Conservation (phyloP, 805 yeast species). For the Candida boleticola region DNA sequence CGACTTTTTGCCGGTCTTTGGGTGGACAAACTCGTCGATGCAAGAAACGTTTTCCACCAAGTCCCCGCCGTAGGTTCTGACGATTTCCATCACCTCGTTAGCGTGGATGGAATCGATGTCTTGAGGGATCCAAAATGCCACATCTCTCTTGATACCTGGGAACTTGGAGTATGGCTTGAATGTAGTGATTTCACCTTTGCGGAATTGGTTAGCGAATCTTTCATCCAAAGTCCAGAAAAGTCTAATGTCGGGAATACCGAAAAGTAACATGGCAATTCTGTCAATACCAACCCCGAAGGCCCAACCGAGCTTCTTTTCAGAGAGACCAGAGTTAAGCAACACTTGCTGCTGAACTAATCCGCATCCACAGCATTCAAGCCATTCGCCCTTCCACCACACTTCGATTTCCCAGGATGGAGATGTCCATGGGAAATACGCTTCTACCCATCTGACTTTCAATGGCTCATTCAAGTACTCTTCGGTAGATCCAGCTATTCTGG, state of each 20-base stretch:
- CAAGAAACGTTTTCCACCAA: conserved; percentile 81
- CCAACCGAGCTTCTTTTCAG: conserved; percentile 76
- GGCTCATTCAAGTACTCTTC: conserved; percentile 67
- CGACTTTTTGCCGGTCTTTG: conserved; percentile 72
- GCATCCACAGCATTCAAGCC: conserved; percentile 97
- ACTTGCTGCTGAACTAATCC: conserved; percentile 86
- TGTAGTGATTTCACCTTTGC: conserved; percentile 58
- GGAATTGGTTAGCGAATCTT: conserved; percentile 73
- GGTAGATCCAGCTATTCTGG: conserved; percentile 56
- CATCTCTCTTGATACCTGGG: conserved; percentile 83
- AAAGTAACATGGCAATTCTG: conserved; percentile 91
- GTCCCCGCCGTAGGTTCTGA: conserved; percentile 81
- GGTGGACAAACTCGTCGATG: conserved; percentile 82
- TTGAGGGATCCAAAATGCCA: conserved; percentile 84
- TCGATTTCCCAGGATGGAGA: conserved; percentile 98
- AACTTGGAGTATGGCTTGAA: conserved; percentile 89
- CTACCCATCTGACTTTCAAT: conserved; percentile 88
- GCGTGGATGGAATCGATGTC: conserved; percentile 53
- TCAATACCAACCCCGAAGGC: conserved; percentile 97
- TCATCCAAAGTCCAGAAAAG: conserved; percentile 87
- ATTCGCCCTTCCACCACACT: conserved; percentile 97
- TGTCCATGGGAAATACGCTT: conserved; percentile 97
- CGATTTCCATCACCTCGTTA: conserved; percentile 92
- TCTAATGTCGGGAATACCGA: conserved; percentile 94
- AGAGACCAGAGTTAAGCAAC: conserved; percentile 65